Percentiles rank a stretch among this genome's conserved stretches.
These are phyloP conservation scores for Lycium ferocissimum DNA, from an alignment of 257 asterid genomes.

Conservation along the genomic window DNA sequence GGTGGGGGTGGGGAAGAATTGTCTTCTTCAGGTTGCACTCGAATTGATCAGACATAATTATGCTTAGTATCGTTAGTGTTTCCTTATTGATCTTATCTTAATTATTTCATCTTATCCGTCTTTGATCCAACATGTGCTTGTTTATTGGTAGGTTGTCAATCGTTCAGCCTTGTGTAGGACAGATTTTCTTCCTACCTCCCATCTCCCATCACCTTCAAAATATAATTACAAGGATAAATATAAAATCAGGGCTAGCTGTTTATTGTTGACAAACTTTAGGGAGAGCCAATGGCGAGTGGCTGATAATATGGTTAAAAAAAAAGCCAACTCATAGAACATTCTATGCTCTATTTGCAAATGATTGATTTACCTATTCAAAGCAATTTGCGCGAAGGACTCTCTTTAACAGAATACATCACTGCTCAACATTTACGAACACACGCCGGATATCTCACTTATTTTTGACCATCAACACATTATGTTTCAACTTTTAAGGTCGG, in stretches of 20 bases:
- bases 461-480: no score
- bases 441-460: no score
- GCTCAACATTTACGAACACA: no score
- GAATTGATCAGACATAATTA: slow-evolving; percentile 3
- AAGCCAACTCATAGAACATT: background rate
- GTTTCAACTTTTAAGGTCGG: no score
- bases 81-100: background rate
- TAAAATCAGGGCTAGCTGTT: background rate
- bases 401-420: slow-evolving; percentile 2
- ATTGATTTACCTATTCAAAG: background rate
- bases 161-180: background rate
- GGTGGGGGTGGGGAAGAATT: background rate
- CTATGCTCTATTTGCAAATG: background rate
- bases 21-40: background rate
- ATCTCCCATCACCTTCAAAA: background rate
- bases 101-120: slow-evolving; percentile 5
- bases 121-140: background rate
- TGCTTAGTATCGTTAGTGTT: background rate
- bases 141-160: slow-evolving; percentile 13
- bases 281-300: background rate
- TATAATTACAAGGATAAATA: background rate
- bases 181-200: background rate
- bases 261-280: background rate
- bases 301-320: background rate
- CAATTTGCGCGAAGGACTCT: background rate